Conservation (phyloP, 257 asterid genomes). For the Ocimum tenuiflorum region DNA sequence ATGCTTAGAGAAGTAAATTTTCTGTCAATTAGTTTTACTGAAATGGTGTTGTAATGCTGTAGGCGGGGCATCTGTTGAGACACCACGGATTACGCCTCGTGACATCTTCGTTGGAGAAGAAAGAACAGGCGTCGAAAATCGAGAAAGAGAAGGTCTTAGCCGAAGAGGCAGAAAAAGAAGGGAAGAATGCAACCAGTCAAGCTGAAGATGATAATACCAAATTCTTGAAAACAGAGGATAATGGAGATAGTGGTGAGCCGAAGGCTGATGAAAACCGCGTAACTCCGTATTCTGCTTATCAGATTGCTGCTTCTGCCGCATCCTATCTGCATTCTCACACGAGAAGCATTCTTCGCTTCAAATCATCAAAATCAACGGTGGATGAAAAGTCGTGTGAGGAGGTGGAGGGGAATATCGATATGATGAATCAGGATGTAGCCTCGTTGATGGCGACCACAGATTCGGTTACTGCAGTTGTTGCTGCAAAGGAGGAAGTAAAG, state of each 20-base stretch:
- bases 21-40: constrained; percentile 6
- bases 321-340: constrained; percentile 86
- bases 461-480: constrained; percentile 87
- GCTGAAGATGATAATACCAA: constrained; percentile 20
- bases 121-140: constrained; percentile 45
- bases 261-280: constrained; percentile 29
- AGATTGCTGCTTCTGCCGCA: constrained; percentile 93
- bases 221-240: constrained; percentile 20
- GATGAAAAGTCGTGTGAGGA: constrained; percentile 22
- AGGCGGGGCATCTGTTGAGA: constrained; percentile 66
- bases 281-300: constrained; percentile 64
- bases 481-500: constrained; percentile 95
- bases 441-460: constrained; percentile 82
- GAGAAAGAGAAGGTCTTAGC: constrained; percentile 45
- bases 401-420: constrained; percentile 13
- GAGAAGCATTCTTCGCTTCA: constrained; percentile 56
- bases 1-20: neutral
- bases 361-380: constrained; percentile 29
- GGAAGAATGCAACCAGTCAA: constrained; percentile 12
- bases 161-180: constrained; percentile 29
- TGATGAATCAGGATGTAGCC: constrained; percentile 46
- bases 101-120: constrained; percentile 82
- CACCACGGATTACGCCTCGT: constrained; percentile 47
- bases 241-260: constrained; percentile 11
- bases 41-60: constrained; percentile 35